phyloP scores from a whole-genome alignment of 805 yeast species.

The Cyberlindnera mrakii region DNA sequence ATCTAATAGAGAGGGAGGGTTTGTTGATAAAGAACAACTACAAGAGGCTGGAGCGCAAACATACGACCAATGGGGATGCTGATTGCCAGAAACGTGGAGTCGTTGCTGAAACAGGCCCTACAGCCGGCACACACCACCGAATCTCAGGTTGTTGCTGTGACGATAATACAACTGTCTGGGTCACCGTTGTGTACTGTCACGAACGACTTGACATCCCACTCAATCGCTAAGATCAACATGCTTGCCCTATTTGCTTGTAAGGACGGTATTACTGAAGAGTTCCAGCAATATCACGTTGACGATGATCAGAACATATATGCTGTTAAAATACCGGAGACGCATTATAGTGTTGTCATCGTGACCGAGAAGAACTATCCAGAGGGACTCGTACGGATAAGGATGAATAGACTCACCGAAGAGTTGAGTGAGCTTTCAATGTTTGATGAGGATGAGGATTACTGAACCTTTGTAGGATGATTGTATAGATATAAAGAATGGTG shows the following conservation, averaged over 20 bases:
- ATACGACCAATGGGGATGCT: slow-evolving; percentile 13
- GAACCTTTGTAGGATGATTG: neutral
- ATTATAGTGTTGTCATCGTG: slow-evolving; percentile 15
- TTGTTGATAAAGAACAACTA: too few relatives aligned
- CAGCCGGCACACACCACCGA: slow-evolving; percentile 14
- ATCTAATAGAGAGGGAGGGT: too few relatives aligned
- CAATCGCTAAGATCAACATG: slow-evolving; percentile 15
- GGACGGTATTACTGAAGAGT: slow-evolving; percentile 6
- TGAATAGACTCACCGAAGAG: slow-evolving; percentile 8
- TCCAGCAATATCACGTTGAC: slow-evolving; percentile 5
- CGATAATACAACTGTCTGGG: slow-evolving; percentile 13
- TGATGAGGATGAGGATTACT: slow-evolving; percentile 8
- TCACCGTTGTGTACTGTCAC: slow-evolving; percentile 12
- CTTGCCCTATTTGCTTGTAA: slow-evolving; percentile 12
- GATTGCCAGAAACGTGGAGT: slow-evolving; percentile 14
- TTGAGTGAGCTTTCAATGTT: slow-evolving; percentile 18
- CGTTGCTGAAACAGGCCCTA: slow-evolving; percentile 12
- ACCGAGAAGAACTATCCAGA: slow-evolving; percentile 21
- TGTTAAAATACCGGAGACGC: slow-evolving; percentile 10
- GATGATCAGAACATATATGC: slow-evolving; percentile 6
- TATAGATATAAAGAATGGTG: too few relatives aligned
- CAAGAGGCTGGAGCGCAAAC: too few relatives aligned
- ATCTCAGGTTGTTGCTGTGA: slow-evolving; percentile 10
- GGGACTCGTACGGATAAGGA: slow-evolving; percentile 17
- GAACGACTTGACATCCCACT: neutral